Evolutionary conservation across 2,329 filamentous ascomycete species (phyloP), one percentile per base, ranked within the genome.

Genomic region (Penicillium sp.): DNA sequence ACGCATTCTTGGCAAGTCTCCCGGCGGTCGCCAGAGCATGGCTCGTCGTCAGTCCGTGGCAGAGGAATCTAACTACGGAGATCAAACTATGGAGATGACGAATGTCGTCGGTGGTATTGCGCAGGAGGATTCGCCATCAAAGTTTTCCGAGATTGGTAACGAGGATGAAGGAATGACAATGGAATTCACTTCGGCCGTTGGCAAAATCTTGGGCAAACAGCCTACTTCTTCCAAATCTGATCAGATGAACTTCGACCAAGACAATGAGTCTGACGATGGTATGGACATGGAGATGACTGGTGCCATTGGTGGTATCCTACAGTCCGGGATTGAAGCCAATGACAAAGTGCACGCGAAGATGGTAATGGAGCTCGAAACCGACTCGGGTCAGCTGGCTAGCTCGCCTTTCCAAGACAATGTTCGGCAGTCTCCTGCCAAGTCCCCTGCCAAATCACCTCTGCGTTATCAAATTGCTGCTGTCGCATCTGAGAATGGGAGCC

Each of bases 1-100:
- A 9, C 84, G 87, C 3, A 97, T 97, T 51, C 73, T 96, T 21
- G 76, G 80, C 6, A 79, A 73, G 32, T 65, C 72, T 18, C 49
- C 66, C 9, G 61, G 59, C 55, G 69, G 55, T 58, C 59, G 70
- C 50, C 57, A 72, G 68, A 67, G 73, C 66, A 55, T 60, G 29
- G 50, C 72, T 74, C 68, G 74, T 75, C 69, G 81, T 76, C 69
- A 74, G 38, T 72, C 75, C 16, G 61, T 67, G 37, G 58, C 69
- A 55, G 64, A 73, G 31, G 71, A 79, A 54, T 76, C 78, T 5
- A 79, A 79, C 54, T 78, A 75, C 51, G 75, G 71, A 35, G 76
- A 78, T 38, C 71, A 77, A 62, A 78, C 75, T 2, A 78, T 78
- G 76, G 76, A 79, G 47, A 72, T 78, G 56, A 78, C 76, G 3